phyloP scores from a whole-genome alignment of 2,329 filamentous ascomycete genomes.

The Penicillium glabrum region DNA sequence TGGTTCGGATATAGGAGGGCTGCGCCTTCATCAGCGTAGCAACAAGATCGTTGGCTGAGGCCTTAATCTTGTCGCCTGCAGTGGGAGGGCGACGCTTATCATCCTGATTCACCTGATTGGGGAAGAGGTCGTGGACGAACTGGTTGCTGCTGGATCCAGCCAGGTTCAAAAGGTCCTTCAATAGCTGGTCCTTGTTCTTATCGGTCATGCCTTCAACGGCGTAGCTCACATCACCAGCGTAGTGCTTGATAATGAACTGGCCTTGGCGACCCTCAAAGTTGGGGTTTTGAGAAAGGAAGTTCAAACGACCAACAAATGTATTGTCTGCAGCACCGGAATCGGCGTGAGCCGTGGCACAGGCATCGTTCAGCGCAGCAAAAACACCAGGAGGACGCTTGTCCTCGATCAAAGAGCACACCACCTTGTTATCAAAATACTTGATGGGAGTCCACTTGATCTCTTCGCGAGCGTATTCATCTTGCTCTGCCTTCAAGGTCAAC shows the following conservation, averaged over 20 bases:
- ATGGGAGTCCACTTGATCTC: constrained; percentile 99
- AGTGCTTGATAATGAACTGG: constrained; percentile 98
- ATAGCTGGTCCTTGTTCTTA: constrained; percentile 97
- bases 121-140: constrained; percentile 88
- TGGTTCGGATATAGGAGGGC: constrained; percentile 96
- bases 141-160: constrained; percentile 79
- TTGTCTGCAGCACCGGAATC: constrained; percentile 92
- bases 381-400: constrained; percentile 85
- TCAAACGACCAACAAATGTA: constrained; percentile 91
- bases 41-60: constrained; percentile 91
- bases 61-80: constrained; percentile 92
- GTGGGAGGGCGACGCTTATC: constrained; percentile 93
- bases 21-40: constrained; percentile 95
- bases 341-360: constrained; percentile 96
- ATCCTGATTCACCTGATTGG: constrained; percentile 89
- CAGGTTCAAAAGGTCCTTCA: constrained; percentile 89
- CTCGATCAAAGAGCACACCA: constrained; percentile 96
- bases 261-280: constrained; percentile 91
- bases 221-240: constrained; percentile 94
- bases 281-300: constrained; percentile 79
- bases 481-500: constrained; percentile 90
- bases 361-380: constrained; percentile 95
- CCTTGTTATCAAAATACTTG: constrained; percentile 99
- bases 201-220: constrained; percentile 96
- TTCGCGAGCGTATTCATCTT: constrained; percentile 94